Base-by-base conservation (phyloP, 768 basidiomycete genomes). In the Sarcodon sp. region DNA sequence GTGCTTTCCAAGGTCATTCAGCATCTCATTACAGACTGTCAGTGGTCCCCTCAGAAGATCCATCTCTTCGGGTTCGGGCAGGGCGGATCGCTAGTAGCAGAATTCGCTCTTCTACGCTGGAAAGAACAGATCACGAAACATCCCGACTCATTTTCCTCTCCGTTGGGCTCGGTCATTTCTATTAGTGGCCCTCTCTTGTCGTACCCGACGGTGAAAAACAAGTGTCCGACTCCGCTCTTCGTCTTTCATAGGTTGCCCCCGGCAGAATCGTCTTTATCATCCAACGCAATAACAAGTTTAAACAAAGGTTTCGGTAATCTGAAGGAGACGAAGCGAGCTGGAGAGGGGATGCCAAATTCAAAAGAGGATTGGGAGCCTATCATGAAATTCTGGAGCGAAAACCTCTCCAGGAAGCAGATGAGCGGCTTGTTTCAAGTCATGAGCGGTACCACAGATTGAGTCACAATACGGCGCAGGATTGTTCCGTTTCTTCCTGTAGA, bases 51-150 rank as follows among this genome's bases (percentile, higher is more conserved):
- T 0, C 50, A 74, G 8, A 69, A 73, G n/a, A 82, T 96, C 36
- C 91, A 96, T 59, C 58, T 91, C 43, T 86, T 93, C 49, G 91
- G 91, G 3, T 96, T 88, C 53, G 86, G 76, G 0, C 91, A 96
- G 61, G 91, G 91, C 0, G 92, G 87, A 0, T 80, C 71, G 15
- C 75, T 90, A 33, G 87, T 79, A 1, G 72, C 69, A 2, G 90
- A 96, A 62, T 69, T 77, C 46, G 75, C 73, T 0, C 57, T 88
- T 6, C 56, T 64, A 33, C 73, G 69, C 65, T 84, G 80, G 58
- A 53, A 53, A 45, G 46, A 44, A 45, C 53, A 49, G 41, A 53
- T 53, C 18, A 53, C 51, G 46, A 50, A 35, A 37, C 51, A 45
- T 47, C 36, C 45, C 44, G 46, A 49, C 36, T 31, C 44, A 33